phyloP scores from a whole-genome alignment of 2,329 filamentous ascomycete genomes.

The Emericellopsis atlantica region DNA sequence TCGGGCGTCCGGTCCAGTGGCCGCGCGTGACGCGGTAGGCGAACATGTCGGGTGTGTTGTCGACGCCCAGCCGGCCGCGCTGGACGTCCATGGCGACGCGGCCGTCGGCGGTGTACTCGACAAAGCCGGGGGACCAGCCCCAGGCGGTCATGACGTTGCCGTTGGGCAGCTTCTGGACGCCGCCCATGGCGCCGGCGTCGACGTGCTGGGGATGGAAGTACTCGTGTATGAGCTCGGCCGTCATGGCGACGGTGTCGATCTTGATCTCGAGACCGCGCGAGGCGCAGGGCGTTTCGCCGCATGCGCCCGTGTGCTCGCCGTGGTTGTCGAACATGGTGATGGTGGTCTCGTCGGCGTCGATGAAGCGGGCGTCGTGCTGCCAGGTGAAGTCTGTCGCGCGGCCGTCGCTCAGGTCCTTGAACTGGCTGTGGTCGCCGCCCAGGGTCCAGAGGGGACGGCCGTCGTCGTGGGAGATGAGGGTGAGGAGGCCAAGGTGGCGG shows the following conservation, averaged over 20 bases:
- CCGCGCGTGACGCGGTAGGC: constrained; percentile 14
- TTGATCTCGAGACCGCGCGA: constrained; percentile 16
- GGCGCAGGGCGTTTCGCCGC: constrained; percentile 11
- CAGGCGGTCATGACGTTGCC: constrained; percentile 14
- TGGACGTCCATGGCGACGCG: constrained; percentile 12
- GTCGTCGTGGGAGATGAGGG: constrained; percentile 14
- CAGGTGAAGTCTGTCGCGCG: constrained; percentile 21
- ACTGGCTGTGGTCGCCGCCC: constrained; percentile 20
- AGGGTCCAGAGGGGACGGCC: constrained; percentile 21
- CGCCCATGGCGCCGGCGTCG: constrained; percentile 14
- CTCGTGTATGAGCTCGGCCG: constrained; percentile 13
- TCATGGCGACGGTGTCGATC: constrained; percentile 14
- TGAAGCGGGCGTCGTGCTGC: constrained; percentile 23
- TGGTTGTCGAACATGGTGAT: constrained; percentile 27
- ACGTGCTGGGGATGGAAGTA: constrained; percentile 13
- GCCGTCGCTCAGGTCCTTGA: constrained; percentile 18
- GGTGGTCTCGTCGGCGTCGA: constrained; percentile 10
- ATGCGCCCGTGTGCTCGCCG: constrained; percentile 14
- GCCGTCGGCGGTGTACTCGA: constrained; percentile 13
- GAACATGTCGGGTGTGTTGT: constrained; percentile 11
- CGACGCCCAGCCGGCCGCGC: constrained; percentile 9
- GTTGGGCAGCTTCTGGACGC: constrained; percentile 11
- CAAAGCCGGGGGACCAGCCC: constrained; percentile 14
- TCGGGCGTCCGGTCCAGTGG: constrained; percentile 13
- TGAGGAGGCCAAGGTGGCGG: constrained; percentile 16